These are phyloP conservation scores for Microbotryum scabiosae DNA, from an alignment of 1,284 basidiomycete species.

Conservation along the genomic window DNA sequence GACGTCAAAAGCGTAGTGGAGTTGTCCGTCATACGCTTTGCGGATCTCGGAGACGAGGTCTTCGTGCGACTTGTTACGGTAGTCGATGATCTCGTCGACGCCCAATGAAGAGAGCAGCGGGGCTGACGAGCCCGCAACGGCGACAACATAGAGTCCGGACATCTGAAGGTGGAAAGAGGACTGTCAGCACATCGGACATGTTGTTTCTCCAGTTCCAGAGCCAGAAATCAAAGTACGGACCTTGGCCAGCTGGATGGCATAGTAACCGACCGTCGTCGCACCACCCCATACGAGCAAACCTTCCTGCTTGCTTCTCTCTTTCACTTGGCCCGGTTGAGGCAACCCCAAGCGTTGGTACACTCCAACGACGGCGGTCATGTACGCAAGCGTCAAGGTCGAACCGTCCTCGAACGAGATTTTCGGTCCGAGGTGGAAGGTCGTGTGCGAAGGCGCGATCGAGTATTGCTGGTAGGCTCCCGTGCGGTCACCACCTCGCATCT, in stretches of 20 bases:
- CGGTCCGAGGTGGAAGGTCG: conserved; percentile 29
- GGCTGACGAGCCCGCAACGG: conserved; percentile 33
- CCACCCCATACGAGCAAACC: conserved; percentile 39
- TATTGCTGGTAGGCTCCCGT: conserved; percentile 35
- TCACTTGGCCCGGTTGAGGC: conserved; percentile 14
- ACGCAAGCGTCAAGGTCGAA: conserved; percentile 38
- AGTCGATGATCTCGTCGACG: conserved; percentile 36
- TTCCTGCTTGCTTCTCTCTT: conserved; percentile 3
- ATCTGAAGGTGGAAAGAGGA: conserved; percentile 1
- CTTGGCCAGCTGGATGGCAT: conserved; percentile 39
- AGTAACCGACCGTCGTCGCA: conserved; percentile 38
- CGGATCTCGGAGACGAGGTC: conserved; percentile 26
- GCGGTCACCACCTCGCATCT: conserved; percentile 22
- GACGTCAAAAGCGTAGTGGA: conserved; percentile 33
- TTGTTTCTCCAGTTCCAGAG: conserved; percentile 3
- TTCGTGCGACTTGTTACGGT: conserved; percentile 31
- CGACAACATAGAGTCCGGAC: conserved; percentile 37
- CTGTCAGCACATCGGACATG: background rate
- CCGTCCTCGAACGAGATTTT: conserved; percentile 38
- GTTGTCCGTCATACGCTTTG: conserved; percentile 3
- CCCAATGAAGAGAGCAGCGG: conserved; percentile 31
- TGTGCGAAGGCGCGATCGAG: conserved; percentile 33
- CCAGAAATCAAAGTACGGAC: background rate
- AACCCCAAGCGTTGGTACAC: conserved; percentile 35
- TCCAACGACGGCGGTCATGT: conserved; percentile 40